Conservation (phyloP, 2,329 filamentous ascomycete genomes). For the Neofusicoccum sp. region DNA sequence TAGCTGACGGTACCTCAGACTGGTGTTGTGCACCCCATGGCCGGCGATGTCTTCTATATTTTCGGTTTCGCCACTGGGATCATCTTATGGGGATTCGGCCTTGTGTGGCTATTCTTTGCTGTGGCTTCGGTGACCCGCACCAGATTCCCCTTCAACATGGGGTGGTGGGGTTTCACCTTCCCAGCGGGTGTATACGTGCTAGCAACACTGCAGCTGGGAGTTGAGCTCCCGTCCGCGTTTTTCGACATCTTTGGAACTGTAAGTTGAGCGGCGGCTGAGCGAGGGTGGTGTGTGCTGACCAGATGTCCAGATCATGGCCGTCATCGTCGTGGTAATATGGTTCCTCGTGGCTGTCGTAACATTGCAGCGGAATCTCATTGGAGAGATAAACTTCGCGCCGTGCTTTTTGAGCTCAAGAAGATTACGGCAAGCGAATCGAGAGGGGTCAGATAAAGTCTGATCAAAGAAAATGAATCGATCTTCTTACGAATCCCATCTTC, state of each 20-base stretch:
- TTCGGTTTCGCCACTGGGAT: constrained; percentile 54
- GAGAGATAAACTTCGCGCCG: constrained; percentile 55
- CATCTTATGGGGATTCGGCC: constrained; percentile 57
- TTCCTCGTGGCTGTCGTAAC: constrained; percentile 54
- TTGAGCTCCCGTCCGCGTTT: constrained; percentile 54
- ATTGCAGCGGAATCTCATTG: constrained; percentile 46
- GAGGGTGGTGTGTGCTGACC: not conserved
- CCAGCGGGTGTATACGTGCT: constrained; percentile 58
- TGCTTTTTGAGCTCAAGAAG: constrained; percentile 41
- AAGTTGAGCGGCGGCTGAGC: constrained; percentile 26
- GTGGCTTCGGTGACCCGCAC: constrained; percentile 47
- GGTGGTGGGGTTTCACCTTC: constrained; percentile 63
- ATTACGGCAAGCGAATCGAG: not conserved
- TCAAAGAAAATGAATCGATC: not conserved
- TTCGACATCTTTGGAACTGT: constrained; percentile 56
- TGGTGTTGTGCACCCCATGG: constrained; percentile 36
- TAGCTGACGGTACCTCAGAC: constrained; percentile 6
- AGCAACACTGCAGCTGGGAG: constrained; percentile 48
- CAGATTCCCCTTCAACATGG: constrained; percentile 60
- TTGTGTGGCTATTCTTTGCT: constrained; percentile 57
- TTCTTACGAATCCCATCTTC: not conserved
- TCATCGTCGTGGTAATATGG: constrained; percentile 56
- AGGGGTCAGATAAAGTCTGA: not conserved
- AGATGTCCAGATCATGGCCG: constrained; percentile 43
- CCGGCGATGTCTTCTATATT: constrained; percentile 59